Evolutionary conservation across 2,329 filamentous ascomycete species (phyloP), one percentile per base, ranked within the genome.

Genomic region (Tricladium varicosporioides): DNA sequence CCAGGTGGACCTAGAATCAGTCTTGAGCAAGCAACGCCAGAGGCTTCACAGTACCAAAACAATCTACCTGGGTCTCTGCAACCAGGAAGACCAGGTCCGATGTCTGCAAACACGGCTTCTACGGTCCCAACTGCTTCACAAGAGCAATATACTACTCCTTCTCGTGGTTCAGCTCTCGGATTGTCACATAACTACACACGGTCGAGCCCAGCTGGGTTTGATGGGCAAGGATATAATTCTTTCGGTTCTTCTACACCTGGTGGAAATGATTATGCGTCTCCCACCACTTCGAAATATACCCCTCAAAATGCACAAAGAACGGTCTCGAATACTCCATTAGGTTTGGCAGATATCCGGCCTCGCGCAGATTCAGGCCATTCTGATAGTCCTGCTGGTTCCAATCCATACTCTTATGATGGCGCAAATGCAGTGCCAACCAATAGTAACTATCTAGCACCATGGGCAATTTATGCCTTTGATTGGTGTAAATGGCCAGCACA

Each of bases 401-500:
- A 76, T 46, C 72, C 74, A 73, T 79, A 73, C 63, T 80, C 82
- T 51, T 88, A 88, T 69, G 89, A 92, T 68, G 78, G 85, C 51
- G 83, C 84, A 61, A 83, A 84, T 70, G 71, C 84, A 60, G 78
- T 84, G 73, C 72, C 87, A 70, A 73, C 89, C 70, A 95, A 93
- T 62, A 96, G 91, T 78, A 97, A 93, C 72, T 96, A 97, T 70
- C 76, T 96, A 61, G 92, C 93, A 4, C 92, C 93, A 0, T 99
- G 94, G 91, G 88, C 92, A 13, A 87, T 96, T 54, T 99, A 97
- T 72, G 93, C 94, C 11, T 93, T 96, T 68, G 94, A 99, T 76
- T 99, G 94, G 94, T 99, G 94, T 78, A 99, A 99, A 75, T 99
- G 94, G 93, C 85, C 89, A 14, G 86, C 93, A 2, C 85, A 91